Evolutionary conservation across 768 basidiomycete genomes (phyloP), one percentile per base, ranked within the genome.

Genomic region (Leucogyrophana mollusca): DNA sequence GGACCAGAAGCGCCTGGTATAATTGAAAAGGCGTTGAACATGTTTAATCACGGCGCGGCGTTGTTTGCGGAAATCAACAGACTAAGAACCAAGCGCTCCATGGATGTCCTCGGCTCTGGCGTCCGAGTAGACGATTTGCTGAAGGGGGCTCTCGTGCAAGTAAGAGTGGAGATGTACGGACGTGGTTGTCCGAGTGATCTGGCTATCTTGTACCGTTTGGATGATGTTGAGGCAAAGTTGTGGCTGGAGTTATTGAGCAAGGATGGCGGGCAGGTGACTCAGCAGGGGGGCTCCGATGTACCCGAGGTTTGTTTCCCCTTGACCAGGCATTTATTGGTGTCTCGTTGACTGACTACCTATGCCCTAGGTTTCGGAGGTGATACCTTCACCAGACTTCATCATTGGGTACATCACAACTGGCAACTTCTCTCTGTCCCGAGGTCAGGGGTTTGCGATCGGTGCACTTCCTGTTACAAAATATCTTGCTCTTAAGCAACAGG

Each of bases 371-470:
- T 74, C 73, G 10, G 69, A 73, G 48, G 51, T 63, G 5, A 61
- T 66, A 6, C 73, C 82, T 4, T 56, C 68, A 2, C 58, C 72
- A 38, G 60, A 68, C 3, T 59, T 66, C 3, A 73, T 89, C 20
- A 80, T 95, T 43, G 94, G 95, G 1, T 90, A 88, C 56, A 74
- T 93, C 16, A 91, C 92, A 0, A 85, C 88, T 2, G 94, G 94
- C 0, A 83, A 83, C 49, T 87, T 79, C 60, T 94, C 94, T 2
- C 74, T 97, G 7, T 75, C 82, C 0, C 77, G 83, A 22, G 94
- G 94, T 0, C 69, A 78, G 48, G 93, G 90, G 0, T 80, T 81
- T 55, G 94, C 80, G 2, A 73, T 96, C 10, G 95, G 84, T 14
- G 80, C 84, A 0, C 66, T 97, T 14, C 71, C 89, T 3, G 59